Base-by-base conservation (phyloP, 495 filamentous ascomycete species). In the Xylaria curta region DNA sequence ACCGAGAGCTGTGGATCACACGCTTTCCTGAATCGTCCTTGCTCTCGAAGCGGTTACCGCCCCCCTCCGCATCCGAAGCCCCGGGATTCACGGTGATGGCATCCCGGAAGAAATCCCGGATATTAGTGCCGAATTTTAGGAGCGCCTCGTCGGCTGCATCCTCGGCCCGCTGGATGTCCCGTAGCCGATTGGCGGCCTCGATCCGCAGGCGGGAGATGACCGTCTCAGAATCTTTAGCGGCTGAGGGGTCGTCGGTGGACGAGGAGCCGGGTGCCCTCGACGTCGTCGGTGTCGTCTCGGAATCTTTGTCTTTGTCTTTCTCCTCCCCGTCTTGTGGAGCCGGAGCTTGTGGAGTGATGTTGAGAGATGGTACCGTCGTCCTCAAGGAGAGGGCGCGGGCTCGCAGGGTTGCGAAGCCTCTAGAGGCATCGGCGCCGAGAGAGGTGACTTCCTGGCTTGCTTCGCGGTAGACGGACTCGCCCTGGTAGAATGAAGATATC, bases 81-180 rank as follows among this genome's bases (percentile, higher is more conserved):
- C 71, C 81, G 0, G 95, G 92, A 33, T 93, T 90, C 73, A 99
- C 93, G 65, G 89, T 93, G 42, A 99, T 92, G 51, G 96, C 96
- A 76, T 99, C 96, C 19, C 90, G 88, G 76, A 99, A 85, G 82
- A 97, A 98, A 81, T 95, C 92, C 12, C 94, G 87, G 59, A 99
- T 89, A 78, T 96, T 98, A 64, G 91, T 88, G 31, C 96, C 96
- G 78, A 98, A 99, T 68, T 92, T 94, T 73, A 98, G 82, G 58
- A 98, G 89, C 3, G 97, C 97, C 79, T 97, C 97, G 80, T 99
- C 96, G 24, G 96, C 96, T n/a, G 95, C 95, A 76, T 97, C 95
- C 80, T 99, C 96, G 51, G 95, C 96, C 74, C 91, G 91, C 77
- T 98, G 92, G 40, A 99, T 91, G 75, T 98, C 95, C 76, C 93